These are phyloP conservation scores for Candida quercuum DNA, from an alignment of 805 yeast species.

Conservation along the genomic window DNA sequence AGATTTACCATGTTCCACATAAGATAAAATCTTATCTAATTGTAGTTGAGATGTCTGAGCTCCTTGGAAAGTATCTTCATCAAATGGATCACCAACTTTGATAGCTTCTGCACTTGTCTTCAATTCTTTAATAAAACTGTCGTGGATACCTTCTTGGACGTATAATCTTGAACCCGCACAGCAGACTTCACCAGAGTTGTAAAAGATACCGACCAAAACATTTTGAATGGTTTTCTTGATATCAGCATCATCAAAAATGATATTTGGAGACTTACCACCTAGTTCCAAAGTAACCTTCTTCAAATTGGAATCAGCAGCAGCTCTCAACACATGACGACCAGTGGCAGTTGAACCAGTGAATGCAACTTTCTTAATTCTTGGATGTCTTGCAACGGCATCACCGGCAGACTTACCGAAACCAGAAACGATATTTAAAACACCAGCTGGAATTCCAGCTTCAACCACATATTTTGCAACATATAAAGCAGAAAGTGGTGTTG, in stretches of 20 bases:
- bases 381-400: conserved; percentile 68
- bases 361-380: conserved; percentile 78
- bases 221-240: conserved; percentile 56
- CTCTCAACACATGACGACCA: conserved; percentile 64
- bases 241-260: conserved; percentile 71
- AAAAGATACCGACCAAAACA: conserved; percentile 70
- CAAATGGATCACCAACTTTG: conserved; percentile 76
- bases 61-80: conserved; percentile 60
- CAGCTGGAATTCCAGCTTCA: conserved; percentile 85
- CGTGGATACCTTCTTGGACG: conserved; percentile 67
- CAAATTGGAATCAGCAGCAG: conserved; percentile 63
- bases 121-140: conserved; percentile 54
- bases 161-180: conserved; percentile 86
- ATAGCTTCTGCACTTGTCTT: conserved; percentile 37
- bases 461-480: conserved; percentile 59
- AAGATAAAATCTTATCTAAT: conserved; percentile 55
- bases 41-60: conserved; percentile 66
- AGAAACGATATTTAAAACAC: conserved; percentile 79
- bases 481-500: conserved; percentile 84
- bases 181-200: conserved; percentile 87
- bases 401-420: conserved; percentile 86
- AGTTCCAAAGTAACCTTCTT: conserved; percentile 77
- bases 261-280: conserved; percentile 86
- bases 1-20: conserved; percentile 54
- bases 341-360: conserved; percentile 91